phyloP scores from a whole-genome alignment of 768 basidiomycete genomes.

The Leccinum subtestaceum region DNA sequence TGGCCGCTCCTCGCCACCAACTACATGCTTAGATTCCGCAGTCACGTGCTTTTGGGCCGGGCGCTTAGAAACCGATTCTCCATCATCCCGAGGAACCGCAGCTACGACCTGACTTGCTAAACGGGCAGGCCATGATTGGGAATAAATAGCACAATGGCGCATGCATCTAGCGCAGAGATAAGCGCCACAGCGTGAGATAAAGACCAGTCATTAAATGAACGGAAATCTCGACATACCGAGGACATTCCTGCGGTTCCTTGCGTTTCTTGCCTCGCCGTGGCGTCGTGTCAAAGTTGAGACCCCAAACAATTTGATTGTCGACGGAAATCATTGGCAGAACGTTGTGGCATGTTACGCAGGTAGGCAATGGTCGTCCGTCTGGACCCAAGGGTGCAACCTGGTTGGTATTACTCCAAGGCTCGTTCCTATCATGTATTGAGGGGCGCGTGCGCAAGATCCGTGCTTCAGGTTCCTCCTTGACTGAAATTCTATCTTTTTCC shows the following conservation, averaged over 20 bases:
- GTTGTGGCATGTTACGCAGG: slow-evolving; percentile 68
- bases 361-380: slow-evolving; percentile 67
- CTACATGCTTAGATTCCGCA: slow-evolving; percentile 54
- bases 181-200: slow-evolving; percentile 14
- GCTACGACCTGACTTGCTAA: slow-evolving; percentile 45
- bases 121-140: slow-evolving; percentile 67
- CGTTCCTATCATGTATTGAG: slow-evolving; percentile 34
- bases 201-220: slow-evolving; percentile 22
- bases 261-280: slow-evolving; percentile 49
- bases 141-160: slow-evolving; percentile 78
- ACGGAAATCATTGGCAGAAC: slow-evolving; percentile 75
- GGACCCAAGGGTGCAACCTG: slow-evolving; percentile 50
- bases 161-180: slow-evolving; percentile 53
- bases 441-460: slow-evolving; percentile 52
- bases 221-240: slow-evolving; percentile 48
- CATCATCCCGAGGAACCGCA: slow-evolving; percentile 47
- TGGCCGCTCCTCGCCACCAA: slow-evolving; percentile 41
- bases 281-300: slow-evolving; percentile 50
- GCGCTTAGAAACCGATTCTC: slow-evolving; percentile 38
- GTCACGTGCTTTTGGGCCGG: slow-evolving; percentile 51
- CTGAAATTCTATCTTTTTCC: slow-evolving; percentile 39
- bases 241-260: slow-evolving; percentile 67
- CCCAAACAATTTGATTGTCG: slow-evolving; percentile 75
- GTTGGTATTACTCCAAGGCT: slow-evolving; percentile 38
- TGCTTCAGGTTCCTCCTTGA: slow-evolving; percentile 51